Conservation (phyloP, 176 grass and related monocot species). For the Carex littledalei region DNA sequence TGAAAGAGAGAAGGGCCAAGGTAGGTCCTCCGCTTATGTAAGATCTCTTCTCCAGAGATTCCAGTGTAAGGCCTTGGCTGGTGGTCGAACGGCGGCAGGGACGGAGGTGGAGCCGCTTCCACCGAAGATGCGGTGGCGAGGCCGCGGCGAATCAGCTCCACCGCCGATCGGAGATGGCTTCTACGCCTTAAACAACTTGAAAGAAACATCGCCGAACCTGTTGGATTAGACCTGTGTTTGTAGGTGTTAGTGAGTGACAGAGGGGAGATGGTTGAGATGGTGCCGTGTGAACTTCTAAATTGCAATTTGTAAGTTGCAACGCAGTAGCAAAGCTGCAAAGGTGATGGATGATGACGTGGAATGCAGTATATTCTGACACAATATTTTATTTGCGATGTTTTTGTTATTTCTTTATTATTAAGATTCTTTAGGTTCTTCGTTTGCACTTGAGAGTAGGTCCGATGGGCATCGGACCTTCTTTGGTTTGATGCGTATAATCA, state of each 20-base stretch:
- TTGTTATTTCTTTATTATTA: background rate
- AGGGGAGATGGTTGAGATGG: background rate
- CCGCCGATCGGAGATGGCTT: constrained; percentile 13
- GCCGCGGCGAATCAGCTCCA: constrained; percentile 19
- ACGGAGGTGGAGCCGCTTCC: constrained; percentile 21
- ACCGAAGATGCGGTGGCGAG: constrained; percentile 26
- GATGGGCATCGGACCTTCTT: too few species aligned
- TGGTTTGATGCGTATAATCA: too few species aligned
- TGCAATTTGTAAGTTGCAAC: background rate
- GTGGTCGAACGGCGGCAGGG: constrained; percentile 73
- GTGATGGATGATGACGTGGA: constrained; percentile 23
- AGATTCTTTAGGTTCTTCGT: background rate
- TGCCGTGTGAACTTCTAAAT: background rate
- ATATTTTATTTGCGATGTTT: background rate
- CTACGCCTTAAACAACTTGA: constrained; percentile 20
- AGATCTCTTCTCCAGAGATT: constrained; percentile 51
- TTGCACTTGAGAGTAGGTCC: too few species aligned
- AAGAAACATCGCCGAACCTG: constrained; percentile 15
- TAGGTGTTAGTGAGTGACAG: background rate
- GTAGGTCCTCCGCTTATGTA: constrained; percentile 63
- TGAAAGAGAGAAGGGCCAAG: constrained; percentile 91
- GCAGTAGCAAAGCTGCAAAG: background rate
- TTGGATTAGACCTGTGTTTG: background rate
- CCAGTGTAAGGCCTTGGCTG: constrained; percentile 54
- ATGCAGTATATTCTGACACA: background rate